Base-by-base conservation (phyloP, 805 yeast species). In the Sugiyamaella mastotermitis region DNA sequence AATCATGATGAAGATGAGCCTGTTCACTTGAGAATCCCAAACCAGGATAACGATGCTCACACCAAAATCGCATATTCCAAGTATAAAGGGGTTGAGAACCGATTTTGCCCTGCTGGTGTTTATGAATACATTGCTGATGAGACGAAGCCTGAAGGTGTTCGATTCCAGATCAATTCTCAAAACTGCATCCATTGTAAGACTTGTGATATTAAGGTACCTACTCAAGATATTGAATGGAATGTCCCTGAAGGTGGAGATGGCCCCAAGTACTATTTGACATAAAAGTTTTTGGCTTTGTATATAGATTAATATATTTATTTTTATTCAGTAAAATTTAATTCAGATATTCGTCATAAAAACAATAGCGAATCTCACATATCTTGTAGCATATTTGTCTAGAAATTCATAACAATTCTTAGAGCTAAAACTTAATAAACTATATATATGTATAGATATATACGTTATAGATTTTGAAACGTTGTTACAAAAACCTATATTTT, bases 181-280 rank as follows among this genome's bases (percentile, higher is more conserved):
- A 92, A 92, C 63, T 92, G 98, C 68, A 88, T 92, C 49, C 98
- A 92, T 62, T 92, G 98, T 68, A 92, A 92, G 64, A 90, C 97
- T 1, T 90, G 98, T 68, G 98, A 92, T 62, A 92, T 92, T 60
- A 92, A 92, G 63, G 94, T 82, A 7, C 98, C 98, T 5, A 71
- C 85, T 1, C 96, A 90, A 63, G 96, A 88, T 56, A 92, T 92
- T 46, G 72, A 76, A 56, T 92, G 98, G 98, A 75, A 79, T 9
- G 95, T 86, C n/a, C 98, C 98, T 5, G 97, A 92, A 66, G 97
- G 98, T 45, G 97, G 97, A 21, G 98, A 83, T 60, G 98, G 98
- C 10, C 98, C 98, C 41, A 92, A 92, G 61, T 92, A 92, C 60
- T 80, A 80, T 59, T 76, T 85, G 80, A 80, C 94, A 5, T 80